These are phyloP conservation scores for Fusarium sororula DNA, from an alignment of 2,329 filamentous ascomycete species.

Conservation along the genomic window DNA sequence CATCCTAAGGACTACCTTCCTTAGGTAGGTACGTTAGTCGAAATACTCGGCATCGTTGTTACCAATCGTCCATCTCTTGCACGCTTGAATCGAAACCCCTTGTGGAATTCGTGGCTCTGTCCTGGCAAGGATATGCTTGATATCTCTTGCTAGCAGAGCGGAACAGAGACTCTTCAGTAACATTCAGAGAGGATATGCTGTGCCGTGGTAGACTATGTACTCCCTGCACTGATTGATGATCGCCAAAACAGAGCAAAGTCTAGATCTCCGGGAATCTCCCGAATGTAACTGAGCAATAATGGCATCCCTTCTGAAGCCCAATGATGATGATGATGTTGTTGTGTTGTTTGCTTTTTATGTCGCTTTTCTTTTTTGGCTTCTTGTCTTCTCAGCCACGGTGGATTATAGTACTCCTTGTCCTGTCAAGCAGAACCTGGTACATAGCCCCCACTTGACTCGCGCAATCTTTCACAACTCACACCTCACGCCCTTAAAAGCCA, in stretches of 20 bases:
- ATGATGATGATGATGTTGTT: background rate
- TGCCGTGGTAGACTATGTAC: background rate
- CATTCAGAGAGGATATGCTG: background rate
- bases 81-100: background rate
- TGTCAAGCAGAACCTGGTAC: background rate
- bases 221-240: background rate
- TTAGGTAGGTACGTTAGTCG: background rate
- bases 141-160: background rate
- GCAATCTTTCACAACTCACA: background rate
- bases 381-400: background rate
- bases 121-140: conserved; percentile 23
- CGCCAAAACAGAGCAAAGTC: background rate
- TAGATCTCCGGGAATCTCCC: conserved; percentile 4
- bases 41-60: background rate
- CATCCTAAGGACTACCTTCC: background rate
- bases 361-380: background rate
- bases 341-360: background rate
- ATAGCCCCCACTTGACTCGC: conserved; percentile 11
- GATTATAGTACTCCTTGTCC: background rate
- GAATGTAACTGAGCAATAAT: conserved; percentile 26
- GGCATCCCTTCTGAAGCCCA: background rate
- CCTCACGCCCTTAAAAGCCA: conserved; percentile 20
- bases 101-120: background rate
- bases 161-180: background rate
- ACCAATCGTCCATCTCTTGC: conserved; percentile 8